Base-by-base conservation (phyloP, 192 early-diverging fungal genomes). In the Umbelopsis sp. region DNA sequence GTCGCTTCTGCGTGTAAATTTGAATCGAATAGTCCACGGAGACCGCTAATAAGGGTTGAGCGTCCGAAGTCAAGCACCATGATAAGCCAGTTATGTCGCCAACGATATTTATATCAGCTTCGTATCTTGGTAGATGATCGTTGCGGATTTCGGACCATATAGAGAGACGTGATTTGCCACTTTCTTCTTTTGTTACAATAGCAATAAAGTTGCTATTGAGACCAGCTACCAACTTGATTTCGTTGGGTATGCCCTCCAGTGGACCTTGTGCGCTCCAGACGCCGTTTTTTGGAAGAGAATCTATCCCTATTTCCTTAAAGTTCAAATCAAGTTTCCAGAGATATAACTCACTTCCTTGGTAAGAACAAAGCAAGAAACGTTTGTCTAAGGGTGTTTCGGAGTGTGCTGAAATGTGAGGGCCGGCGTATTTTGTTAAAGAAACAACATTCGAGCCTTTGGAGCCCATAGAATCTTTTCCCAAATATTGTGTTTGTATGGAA, bases 51-150 rank as follows among this genome's bases (percentile, higher is more conserved):
- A 94, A 75, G 44, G 87, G 84, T 48, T 92, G 86, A 2, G 91
- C 91, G 72, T 92, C 91, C 6, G 88, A 86, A n/a, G 92, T 85
- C 4, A 91, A 78, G 70, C 80, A 87, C 93, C 91, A 95, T 55
- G 88, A 87, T 45, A 92, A 48, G 68, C 81, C 90, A 37, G 84
- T 73, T 47, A 92, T 76, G 4, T 65, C 47, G 49, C 83, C 82
- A 44, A 80, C 30, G 35, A 78, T 70, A 3, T 66, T 45, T 37
- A 78, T 50, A 10, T 51, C 22, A 15, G 50, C 65, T 10, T 69
- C 49, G 35, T 52, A 20, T 1, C 11, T 25, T 0, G 71, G 68
- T 21, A 49, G 35, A 20, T 67, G 22, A 12, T 33, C 52, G 23
- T 68, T 53, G 27, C 76, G 53, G n/a, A 78, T 73, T 50, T 73